Evolutionary conservation across 805 yeast species (phyloP), one percentile per base, ranked within the genome.

Genomic region (Henningerozyma blattae): DNA sequence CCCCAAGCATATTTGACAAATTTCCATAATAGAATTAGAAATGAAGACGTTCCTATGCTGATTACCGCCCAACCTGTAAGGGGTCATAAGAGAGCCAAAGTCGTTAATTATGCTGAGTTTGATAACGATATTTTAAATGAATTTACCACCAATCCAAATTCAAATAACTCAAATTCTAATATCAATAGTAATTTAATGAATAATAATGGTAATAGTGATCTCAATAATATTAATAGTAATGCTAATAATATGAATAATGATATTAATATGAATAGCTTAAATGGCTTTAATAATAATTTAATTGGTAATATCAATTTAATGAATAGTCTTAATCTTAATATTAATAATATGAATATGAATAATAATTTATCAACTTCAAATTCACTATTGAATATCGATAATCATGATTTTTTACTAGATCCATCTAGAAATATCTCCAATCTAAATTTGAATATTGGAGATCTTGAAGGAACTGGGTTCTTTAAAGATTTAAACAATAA

Each of bases 1-100:
- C 89, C 94, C 2, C 96, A 86, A 62, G 94, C 89, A 0, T 64
- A 81, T 36, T 65, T 84, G 15, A 77, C 94, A 1, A 79, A 87
- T 20, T 71, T 83, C 43, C 67, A 75, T 27, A 72, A 81, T 34
- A 64, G 96, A 42, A 65, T 85, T 27, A 72, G 82, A 41, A 76
- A 78, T 41, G 79, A 76, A 22, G 75, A 77, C 37, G 82, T 85
- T 22, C 75, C 93, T 2, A 59, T 87, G 22, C 72, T 77, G 44
- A 67, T 79, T 25, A 70, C 84, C 2, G 79, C 85, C 1, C 77
- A 80, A 17, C 82, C 84, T 2, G 73, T 86, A 3, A 69, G 96
- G 43, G 69, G 78, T 20, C 77, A 85, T 22, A 85, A 84, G 53
- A 65, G 95, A 45, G 76, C 83, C 9, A 62, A 72, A 29, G 78